Evolutionary conservation across 768 basidiomycete genomes (phyloP), one percentile per base, ranked within the genome.

Genomic region (Termitomyces sp.): DNA sequence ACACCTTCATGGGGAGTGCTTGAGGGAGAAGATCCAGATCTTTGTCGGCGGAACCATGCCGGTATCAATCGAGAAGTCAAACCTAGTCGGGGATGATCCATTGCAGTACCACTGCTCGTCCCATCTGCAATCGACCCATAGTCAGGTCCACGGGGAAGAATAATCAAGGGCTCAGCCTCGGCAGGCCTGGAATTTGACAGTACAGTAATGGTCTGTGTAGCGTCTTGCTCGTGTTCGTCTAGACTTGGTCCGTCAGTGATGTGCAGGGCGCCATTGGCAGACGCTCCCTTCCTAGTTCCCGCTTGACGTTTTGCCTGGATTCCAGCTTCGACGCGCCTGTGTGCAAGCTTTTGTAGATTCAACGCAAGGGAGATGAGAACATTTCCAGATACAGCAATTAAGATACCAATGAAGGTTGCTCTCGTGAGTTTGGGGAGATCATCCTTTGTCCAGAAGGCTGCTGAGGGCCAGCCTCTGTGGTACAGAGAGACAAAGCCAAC

Each of bases 321-420:
- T 57, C 65, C 67, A 27, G 64, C 72, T 60, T 84, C 83, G 31
- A 89, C 75, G 27, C 87, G 79, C 60, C 80, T 78, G 73, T 96
- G 94, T 1, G 93, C 93, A 16, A 96, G 80, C 67, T 97, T 98
- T 71, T 98, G 95, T 32, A 90, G 74, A 71, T 97, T 97, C 58
- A 98, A 79, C 15, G 93, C 95, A 22, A 95, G 79, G 10, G 89
- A 91, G 58, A 98, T 94, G 57, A 97, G 80, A 11, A 94, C 71
- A 65, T 96, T 96, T 31, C 94, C 94, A 7, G 79, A 75, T 52
- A 96, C 81, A 3, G 94, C 88, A 33, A 94, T 84, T 5, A 79
- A 76, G 33, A 98, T 95, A 15, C 95, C 95, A 52, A 91, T 84
- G 63, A 80, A 68, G 5, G 84, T 80, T 50, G 77, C 71, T 13